Conservation (phyloP, 441 rosid genomes). For the Biscutella laevigata region DNA sequence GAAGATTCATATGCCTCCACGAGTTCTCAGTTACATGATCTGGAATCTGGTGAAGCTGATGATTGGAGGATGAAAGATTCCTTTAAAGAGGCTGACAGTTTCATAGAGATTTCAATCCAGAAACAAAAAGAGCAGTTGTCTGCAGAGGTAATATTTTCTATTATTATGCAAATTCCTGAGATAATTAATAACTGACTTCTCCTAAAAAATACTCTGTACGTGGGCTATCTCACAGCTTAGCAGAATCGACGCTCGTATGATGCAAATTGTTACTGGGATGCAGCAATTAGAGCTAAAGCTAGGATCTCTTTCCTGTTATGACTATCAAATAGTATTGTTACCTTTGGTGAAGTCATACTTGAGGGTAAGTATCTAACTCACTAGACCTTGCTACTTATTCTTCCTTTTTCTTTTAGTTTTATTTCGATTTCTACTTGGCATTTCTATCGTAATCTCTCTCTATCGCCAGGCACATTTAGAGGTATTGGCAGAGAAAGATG, state of each 20-base stretch:
- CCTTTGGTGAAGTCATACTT: slow-evolving; percentile 71
- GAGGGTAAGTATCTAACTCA: slow-evolving; percentile 51
- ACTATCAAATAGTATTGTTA: slow-evolving; percentile 56
- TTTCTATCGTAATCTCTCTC: slow-evolving; percentile 15
- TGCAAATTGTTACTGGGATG: slow-evolving; percentile 64
- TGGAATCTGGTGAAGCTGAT: slow-evolving; percentile 75
- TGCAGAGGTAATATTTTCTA: slow-evolving; percentile 53
- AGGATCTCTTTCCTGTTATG: slow-evolving; percentile 56
- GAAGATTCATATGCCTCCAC: slow-evolving; percentile 47
- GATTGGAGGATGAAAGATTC: slow-evolving; percentile 67
- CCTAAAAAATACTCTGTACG: slow-evolving; percentile 22
- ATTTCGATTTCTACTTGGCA: slow-evolving; percentile 2
- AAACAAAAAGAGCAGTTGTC: slow-evolving; percentile 74
- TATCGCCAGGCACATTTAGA: slow-evolving; percentile 65
- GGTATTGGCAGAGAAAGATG: slow-evolving; percentile 92
- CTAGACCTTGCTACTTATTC: slow-evolving; percentile 16
- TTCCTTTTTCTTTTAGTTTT: slow-evolving; percentile 4
- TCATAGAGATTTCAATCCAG: slow-evolving; percentile 69
- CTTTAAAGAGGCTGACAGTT: slow-evolving; percentile 57
- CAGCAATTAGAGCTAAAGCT: slow-evolving; percentile 82
- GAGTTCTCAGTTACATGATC: slow-evolving; percentile 63
- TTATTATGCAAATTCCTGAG: slow-evolving; percentile 6
- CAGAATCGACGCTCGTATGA: slow-evolving; percentile 69
- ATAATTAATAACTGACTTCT: background rate
- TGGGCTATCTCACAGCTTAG: slow-evolving; percentile 57